A percentile compares a stretch with the other conserved stretches of the same genome.
phyloP scores from a whole-genome alignment of 2,329 filamentous ascomycete species.

The Scedosporium minutisporum region DNA sequence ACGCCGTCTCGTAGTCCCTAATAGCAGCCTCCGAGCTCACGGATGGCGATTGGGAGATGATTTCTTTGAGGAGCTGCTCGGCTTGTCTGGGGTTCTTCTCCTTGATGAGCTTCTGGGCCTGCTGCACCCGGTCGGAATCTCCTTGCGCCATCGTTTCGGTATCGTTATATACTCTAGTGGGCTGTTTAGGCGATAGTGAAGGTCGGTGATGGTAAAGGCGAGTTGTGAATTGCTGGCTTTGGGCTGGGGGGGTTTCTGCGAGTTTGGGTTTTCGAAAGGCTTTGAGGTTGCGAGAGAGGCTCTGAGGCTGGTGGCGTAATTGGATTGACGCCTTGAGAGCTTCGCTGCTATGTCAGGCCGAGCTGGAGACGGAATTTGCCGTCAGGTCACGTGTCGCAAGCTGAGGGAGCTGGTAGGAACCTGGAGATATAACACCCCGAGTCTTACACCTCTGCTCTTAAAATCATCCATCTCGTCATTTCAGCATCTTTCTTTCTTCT shows the following conservation, averaged over 20 bases:
- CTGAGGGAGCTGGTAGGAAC: no score
- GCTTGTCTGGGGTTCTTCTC: conserved; percentile 67
- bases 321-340: conserved; percentile 1
- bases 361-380: neutral
- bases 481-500: neutral
- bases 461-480: neutral
- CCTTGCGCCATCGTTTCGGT: conserved; percentile 39
- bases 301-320: neutral
- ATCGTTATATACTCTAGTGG: neutral
- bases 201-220: neutral
- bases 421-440: no score
- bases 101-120: conserved; percentile 78
- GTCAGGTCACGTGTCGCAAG: neutral
- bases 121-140: conserved; percentile 62
- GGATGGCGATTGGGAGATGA: conserved; percentile 76
- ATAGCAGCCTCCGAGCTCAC: conserved; percentile 75
- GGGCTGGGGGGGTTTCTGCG: neutral
- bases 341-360: neutral
- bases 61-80: conserved; percentile 79
- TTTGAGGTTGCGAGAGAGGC: neutral
- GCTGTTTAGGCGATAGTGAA: neutral
- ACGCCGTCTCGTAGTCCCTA: conserved; percentile 81
- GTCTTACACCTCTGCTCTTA: no score
- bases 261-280: neutral
- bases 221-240: neutral